Percentiles rank a stretch among this genome's conserved stretches.
These are phyloP conservation scores for Xylaria sp. DNA, from an alignment of 2,329 filamentous ascomycete genomes.

Conservation along the genomic window DNA sequence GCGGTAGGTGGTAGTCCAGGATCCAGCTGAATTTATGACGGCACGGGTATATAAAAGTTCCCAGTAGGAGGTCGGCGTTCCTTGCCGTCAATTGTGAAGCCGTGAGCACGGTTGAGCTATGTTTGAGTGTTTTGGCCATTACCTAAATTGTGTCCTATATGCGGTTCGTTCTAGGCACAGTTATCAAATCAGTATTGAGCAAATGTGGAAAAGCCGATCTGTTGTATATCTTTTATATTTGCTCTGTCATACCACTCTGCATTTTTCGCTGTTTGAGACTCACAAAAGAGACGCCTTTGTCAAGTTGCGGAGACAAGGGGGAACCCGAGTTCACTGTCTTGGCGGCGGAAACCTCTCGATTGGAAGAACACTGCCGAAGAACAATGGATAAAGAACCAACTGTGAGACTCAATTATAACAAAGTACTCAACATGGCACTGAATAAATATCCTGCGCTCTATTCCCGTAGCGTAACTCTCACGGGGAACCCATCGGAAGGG, in stretches of 20 bases:
- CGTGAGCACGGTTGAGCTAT: background rate
- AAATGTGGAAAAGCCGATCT: background rate
- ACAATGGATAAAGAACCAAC: background rate
- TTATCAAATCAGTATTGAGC: background rate
- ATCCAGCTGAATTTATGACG: constrained; percentile 16
- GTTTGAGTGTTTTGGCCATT: background rate
- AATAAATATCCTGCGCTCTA: background rate
- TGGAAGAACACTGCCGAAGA: background rate
- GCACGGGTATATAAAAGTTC: constrained; percentile 13
- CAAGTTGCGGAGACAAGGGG: background rate
- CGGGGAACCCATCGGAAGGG: background rate
- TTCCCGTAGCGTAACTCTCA: background rate
- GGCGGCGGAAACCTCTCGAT: background rate
- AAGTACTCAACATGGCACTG: background rate
- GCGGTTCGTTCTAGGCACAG: background rate
- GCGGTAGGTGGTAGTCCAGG: constrained; percentile 10
- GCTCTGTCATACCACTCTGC: background rate
- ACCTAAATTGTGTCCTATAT: background rate
- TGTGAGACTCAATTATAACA: background rate
- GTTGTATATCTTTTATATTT: background rate
- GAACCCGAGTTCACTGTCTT: background rate
- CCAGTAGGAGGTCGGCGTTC: constrained; percentile 11
- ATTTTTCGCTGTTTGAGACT: background rate
- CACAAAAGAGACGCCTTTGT: background rate
- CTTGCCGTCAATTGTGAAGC: constrained; percentile 9